Percentiles rank a stretch among this genome's conserved stretches.
Evolutionary conservation across 345 rosid species (phyloP).

Genomic region (Bruguiera gymnorhiza): DNA sequence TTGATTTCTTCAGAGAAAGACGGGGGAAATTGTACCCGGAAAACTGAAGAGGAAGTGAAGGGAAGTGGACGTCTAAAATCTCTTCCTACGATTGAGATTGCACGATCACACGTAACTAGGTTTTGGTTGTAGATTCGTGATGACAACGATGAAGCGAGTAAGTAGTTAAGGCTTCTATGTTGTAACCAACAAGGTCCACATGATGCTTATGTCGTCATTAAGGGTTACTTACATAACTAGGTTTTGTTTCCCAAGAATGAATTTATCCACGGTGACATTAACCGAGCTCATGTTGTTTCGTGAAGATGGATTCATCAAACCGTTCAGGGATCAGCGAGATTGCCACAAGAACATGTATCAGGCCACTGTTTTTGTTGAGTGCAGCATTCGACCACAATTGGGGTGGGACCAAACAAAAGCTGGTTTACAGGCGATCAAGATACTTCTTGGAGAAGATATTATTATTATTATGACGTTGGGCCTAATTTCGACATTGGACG

Average conservation of each 20-base stretch:
- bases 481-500: background rate
- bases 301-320: too few relatives aligned
- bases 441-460: background rate
- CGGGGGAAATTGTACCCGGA: too few relatives aligned
- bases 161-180: background rate
- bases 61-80: background rate
- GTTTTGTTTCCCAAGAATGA: background rate
- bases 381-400: background rate
- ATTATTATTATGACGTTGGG: background rate
- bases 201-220: background rate
- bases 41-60: too few relatives aligned
- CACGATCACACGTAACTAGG: background rate
- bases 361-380: background rate
- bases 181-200: background rate
- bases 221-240: background rate
- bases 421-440: background rate
- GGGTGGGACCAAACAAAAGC: background rate
- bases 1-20: too few relatives aligned
- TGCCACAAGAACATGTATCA: background rate
- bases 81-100: background rate
- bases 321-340: background rate
- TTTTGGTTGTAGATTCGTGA: background rate
- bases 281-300: too few relatives aligned
- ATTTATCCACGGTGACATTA: background rate
- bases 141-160: background rate